Percentiles rank a stretch among this genome's conserved stretches.
Evolutionary conservation across 2,329 filamentous ascomycete genomes (phyloP).

Genomic region (Hawksworthiomyces lignivorus): DNA sequence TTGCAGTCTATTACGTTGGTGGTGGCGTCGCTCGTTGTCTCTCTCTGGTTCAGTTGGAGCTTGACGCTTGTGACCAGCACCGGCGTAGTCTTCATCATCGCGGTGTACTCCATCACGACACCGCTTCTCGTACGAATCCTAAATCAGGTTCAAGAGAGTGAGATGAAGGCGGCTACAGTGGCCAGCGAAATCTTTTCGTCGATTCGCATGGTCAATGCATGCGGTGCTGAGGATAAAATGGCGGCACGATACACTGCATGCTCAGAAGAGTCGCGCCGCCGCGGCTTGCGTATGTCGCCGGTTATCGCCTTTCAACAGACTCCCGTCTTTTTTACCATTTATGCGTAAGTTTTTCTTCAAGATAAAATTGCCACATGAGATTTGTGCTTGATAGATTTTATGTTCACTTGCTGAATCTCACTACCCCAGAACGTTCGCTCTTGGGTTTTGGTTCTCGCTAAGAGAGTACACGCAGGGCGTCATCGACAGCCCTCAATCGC

Average conservation of each 20-base stretch:
- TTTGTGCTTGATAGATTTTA: too few relatives aligned
- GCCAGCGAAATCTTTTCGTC: constrained; percentile 53
- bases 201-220: constrained; percentile 54
- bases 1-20: constrained; percentile 49
- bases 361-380: too few relatives aligned
- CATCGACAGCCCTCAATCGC: constrained; percentile 41
- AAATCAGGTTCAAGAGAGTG: constrained; percentile 36
- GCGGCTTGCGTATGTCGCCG: constrained; percentile 21
- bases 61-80: constrained; percentile 52
- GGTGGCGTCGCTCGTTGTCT: constrained; percentile 43
- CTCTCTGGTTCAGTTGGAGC: constrained; percentile 50
- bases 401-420: constrained; percentile 41
- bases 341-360: constrained; percentile 20
- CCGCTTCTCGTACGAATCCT: constrained; percentile 48
- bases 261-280: constrained; percentile 41
- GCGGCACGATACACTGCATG: constrained; percentile 44
- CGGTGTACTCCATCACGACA: constrained; percentile 40
- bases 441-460: constrained; percentile 56
- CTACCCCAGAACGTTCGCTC: constrained; percentile 38
- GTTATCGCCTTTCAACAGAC: constrained; percentile 23
- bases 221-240: constrained; percentile 50
- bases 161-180: constrained; percentile 49
- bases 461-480: constrained; percentile 40
- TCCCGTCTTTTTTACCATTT: constrained; percentile 24
- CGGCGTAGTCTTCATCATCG: constrained; percentile 45